A percentile compares a stretch with the other conserved stretches of the same genome.
Conservation (phyloP, 2,329 filamentous ascomycete species). For the Fusarium piperis region DNA sequence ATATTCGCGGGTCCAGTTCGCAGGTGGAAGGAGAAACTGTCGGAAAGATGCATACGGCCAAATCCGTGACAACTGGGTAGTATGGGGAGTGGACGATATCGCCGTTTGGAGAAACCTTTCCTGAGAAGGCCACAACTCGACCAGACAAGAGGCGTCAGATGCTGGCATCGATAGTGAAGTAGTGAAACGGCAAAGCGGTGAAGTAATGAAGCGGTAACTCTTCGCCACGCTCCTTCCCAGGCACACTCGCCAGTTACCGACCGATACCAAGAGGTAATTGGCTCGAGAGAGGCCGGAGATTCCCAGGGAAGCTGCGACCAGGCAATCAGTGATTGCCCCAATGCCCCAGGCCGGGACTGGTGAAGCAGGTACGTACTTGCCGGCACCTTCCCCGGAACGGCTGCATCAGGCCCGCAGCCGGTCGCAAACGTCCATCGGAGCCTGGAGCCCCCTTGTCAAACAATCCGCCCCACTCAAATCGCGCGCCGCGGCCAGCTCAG, state of each 20-base stretch:
- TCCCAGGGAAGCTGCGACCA: neutral
- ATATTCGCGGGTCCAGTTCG: too few relatives aligned
- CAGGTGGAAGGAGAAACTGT: too few relatives aligned
- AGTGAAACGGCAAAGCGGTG: too few relatives aligned
- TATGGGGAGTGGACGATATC: too few relatives aligned
- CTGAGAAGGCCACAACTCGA: too few relatives aligned
- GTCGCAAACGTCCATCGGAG: conserved; percentile 1
- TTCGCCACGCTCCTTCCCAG: conserved; percentile 44
- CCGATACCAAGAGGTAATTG: conserved; percentile 13
- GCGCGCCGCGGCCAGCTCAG: conserved; percentile 27
- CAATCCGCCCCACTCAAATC: conserved; percentile 28
- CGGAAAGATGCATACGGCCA: too few relatives aligned
- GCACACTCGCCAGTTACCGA: conserved; percentile 28
- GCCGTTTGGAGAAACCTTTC: too few relatives aligned
- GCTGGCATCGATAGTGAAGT: too few relatives aligned
- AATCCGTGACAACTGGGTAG: too few relatives aligned
- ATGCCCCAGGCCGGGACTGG: neutral
- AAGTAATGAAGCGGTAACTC: too few relatives aligned
- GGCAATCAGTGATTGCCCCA: neutral
- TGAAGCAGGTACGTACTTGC: neutral
- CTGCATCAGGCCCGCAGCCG: conserved; percentile 3
- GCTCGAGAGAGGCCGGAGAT: neutral
- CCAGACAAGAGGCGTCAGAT: too few relatives aligned
- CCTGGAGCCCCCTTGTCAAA: neutral
- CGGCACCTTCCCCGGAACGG: conserved; percentile 28